phyloP scores from a whole-genome alignment of 768 basidiomycete genomes.

The Cystobasidium tubakii region DNA sequence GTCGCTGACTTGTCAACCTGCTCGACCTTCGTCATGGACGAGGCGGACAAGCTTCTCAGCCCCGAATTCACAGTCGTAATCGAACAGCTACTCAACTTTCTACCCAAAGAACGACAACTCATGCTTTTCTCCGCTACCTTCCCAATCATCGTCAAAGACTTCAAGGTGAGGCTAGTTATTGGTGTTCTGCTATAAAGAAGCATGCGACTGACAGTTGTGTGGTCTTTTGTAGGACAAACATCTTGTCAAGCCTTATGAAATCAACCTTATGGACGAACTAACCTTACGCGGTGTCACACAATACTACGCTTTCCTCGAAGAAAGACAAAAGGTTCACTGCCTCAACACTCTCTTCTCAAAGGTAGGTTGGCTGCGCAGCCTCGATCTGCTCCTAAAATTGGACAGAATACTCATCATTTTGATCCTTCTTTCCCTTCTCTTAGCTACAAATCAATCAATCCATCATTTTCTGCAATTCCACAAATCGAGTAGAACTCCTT shows the following conservation, averaged over 20 bases:
- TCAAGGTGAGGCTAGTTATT: constrained; percentile 63
- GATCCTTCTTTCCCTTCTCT: constrained; percentile 55
- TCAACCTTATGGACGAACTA: constrained; percentile 99
- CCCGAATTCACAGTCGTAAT: constrained; percentile 96
- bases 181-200: constrained; percentile 36
- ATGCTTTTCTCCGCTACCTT: constrained; percentile 99
- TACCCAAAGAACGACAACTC: constrained; percentile 81
- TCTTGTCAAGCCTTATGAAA: constrained; percentile 91
- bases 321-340: constrained; percentile 98
- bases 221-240: constrained; percentile 69
- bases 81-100: constrained; percentile 83
- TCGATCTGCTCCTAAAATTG: too few species aligned
- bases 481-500: constrained; percentile 96
- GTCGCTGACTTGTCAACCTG: constrained; percentile 92
- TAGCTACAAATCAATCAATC: constrained; percentile 99
- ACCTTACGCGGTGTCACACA: constrained; percentile 97
- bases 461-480: constrained; percentile 99
- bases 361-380: constrained; percentile 59
- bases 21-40: constrained; percentile 97
- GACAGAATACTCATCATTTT: constrained; percentile 50
- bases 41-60: constrained; percentile 94
- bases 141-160: constrained; percentile 97
- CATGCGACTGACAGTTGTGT: constrained; percentile 27
- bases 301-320: constrained; percentile 99
- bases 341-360: constrained; percentile 99